These are phyloP conservation scores for Rhodamnia rubescens DNA, from an alignment of 345 rosid genomes.

Conservation along the genomic window DNA sequence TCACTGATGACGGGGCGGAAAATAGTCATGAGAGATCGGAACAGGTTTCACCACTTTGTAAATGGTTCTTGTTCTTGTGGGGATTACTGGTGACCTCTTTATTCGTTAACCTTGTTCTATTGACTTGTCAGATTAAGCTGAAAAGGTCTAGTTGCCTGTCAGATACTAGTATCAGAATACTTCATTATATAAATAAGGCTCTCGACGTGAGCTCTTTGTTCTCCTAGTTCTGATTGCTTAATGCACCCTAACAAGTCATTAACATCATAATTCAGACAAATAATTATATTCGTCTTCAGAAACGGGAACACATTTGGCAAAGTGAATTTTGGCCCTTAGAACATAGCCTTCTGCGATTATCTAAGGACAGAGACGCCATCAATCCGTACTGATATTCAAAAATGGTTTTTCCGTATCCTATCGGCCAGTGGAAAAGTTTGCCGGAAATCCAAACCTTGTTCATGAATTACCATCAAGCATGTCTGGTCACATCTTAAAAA, in stretches of 20 bases:
- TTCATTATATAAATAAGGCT: neutral
- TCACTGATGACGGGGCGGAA: slow-evolving; percentile 50
- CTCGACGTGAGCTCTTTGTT: neutral
- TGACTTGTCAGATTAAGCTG: neutral
- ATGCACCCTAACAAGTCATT: neutral
- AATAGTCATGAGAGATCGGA: slow-evolving; percentile 69
- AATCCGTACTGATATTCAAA: neutral
- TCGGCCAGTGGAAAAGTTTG: neutral
- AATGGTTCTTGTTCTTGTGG: slow-evolving; percentile 66
- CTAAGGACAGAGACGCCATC: neutral
- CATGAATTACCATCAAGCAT: neutral
- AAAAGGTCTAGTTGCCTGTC: neutral
- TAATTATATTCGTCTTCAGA: neutral
- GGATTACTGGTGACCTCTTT: slow-evolving; percentile 43
- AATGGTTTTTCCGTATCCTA: neutral
- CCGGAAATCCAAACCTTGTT: neutral
- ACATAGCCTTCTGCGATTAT: neutral
- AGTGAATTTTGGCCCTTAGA: neutral
- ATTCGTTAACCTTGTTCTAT: neutral
- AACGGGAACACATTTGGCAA: neutral
- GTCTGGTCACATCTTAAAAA: neutral
- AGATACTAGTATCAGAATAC: neutral
- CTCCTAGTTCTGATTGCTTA: neutral
- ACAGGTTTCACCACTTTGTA: slow-evolving; percentile 67
- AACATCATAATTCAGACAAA: neutral